A percentile compares a stretch with the other conserved stretches of the same genome.
Evolutionary conservation across 192 early-diverging fungal species (phyloP).

Genomic region (Coemansia sp.): DNA sequence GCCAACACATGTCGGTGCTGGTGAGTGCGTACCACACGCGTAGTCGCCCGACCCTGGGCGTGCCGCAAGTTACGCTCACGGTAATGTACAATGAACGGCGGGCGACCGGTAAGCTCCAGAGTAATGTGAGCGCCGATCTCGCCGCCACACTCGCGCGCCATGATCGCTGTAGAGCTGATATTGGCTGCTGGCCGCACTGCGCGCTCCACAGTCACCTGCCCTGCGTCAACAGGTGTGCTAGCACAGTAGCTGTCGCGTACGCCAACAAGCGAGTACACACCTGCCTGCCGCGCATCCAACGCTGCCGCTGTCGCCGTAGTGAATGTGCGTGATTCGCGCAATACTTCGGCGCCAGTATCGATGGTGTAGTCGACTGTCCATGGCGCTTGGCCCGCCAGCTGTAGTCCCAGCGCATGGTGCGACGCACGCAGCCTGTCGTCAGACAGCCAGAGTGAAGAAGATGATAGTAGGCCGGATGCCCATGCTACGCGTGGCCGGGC

Average conservation of each 20-base stretch:
- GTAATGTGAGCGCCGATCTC: slow-evolving; percentile 46
- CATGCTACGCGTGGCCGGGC: slow-evolving; percentile 31
- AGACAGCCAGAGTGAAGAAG: slow-evolving; percentile 38
- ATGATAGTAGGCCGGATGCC: slow-evolving; percentile 13
- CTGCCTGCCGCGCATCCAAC: slow-evolving; percentile 28
- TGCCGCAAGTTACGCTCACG: slow-evolving; percentile 46
- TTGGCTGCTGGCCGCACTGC: slow-evolving; percentile 27
- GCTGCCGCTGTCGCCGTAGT: slow-evolving; percentile 5
- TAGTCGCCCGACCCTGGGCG: slow-evolving; percentile 18
- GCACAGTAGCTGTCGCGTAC: slow-evolving; percentile 42
- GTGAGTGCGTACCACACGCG: slow-evolving; percentile 35
- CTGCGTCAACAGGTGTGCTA: background rate
- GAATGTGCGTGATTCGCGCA: slow-evolving; percentile 22
- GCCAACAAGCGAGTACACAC: slow-evolving; percentile 31
- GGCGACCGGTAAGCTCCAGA: slow-evolving; percentile 44
- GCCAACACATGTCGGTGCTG: slow-evolving; percentile 38
- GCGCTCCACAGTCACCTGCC: slow-evolving; percentile 30
- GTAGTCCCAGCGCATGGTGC: slow-evolving; percentile 27
- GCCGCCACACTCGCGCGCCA: slow-evolving; percentile 52
- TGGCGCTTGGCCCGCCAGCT: slow-evolving; percentile 31
- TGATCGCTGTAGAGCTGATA: slow-evolving; percentile 40
- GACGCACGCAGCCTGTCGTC: slow-evolving; percentile 44
- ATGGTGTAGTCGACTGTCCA: slow-evolving; percentile 47
- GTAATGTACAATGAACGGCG: slow-evolving; percentile 50
- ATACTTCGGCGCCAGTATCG: slow-evolving; percentile 11